phyloP scores from a whole-genome alignment of 1,284 basidiomycete species.

The Cystobasidium sp. region DNA sequence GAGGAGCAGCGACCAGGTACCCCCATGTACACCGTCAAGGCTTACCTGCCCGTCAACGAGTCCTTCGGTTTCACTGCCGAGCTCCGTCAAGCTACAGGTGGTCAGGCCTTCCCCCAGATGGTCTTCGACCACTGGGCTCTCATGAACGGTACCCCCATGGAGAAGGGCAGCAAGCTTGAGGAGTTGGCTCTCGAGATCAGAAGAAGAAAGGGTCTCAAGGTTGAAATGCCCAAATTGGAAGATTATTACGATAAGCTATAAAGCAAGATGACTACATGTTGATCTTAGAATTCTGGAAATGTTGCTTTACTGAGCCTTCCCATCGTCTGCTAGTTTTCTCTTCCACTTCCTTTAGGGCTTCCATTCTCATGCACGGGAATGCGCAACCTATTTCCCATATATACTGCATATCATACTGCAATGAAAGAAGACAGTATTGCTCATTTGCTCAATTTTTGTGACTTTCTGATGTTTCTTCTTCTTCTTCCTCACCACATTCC shows the following conservation, averaged over 20 bases:
- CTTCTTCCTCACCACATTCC: no score
- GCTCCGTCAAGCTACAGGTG: conserved; percentile 87
- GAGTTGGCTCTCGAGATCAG: conserved; percentile 83
- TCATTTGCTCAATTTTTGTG: no score
- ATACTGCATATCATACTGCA: no score
- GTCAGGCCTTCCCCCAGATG: conserved; percentile 66
- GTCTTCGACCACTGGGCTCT: conserved; percentile 52
- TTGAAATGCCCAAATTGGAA: conserved; percentile 79
- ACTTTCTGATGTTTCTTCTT: no score
- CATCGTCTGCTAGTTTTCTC: no score
- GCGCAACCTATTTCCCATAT: no score
- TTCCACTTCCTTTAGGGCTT: no score
- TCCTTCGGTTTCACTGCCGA: conserved; percentile 99
- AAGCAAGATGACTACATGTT: no score
- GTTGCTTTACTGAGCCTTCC: no score
- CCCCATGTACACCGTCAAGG: conserved; percentile 99
- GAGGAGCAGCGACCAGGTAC: conserved; percentile 97
- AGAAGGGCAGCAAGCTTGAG: conserved; percentile 86
- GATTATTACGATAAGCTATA: conserved; percentile 89
- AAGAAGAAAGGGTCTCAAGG: conserved; percentile 73
- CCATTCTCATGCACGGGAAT: no score
- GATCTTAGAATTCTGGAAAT: no score
- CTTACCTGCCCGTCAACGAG: conserved; percentile 94
- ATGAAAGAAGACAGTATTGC: no score
- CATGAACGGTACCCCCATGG: conserved; percentile 73